These are phyloP conservation scores for Globisporangium megalacanthum DNA, from an alignment of 352 stramenopile genomes.

Conservation along the genomic window DNA sequence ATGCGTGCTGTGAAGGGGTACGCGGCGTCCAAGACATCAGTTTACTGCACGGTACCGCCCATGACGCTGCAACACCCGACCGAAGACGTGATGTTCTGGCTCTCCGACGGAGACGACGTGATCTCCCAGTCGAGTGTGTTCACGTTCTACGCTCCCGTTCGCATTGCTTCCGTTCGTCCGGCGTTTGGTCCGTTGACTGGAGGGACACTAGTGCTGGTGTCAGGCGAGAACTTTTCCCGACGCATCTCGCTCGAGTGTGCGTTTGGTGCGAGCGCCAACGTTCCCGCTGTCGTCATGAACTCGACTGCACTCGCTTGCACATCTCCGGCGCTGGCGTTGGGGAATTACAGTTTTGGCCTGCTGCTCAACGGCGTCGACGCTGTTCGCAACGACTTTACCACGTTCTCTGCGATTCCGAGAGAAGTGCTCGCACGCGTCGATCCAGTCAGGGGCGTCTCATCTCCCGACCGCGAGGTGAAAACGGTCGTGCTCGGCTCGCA, in stretches of 20 bases:
- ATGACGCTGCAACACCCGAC: slow-evolving; percentile 7
- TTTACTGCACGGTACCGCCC: slow-evolving; percentile 21
- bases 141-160: slow-evolving; percentile 15
- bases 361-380: slow-evolving; percentile 17
- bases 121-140: slow-evolving; percentile 20
- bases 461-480: slow-evolving; percentile 9
- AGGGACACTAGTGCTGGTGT: slow-evolving; percentile 22
- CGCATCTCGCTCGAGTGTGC: slow-evolving; percentile 23
- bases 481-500: slow-evolving; percentile 35
- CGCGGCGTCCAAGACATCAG: slow-evolving; percentile 15
- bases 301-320: slow-evolving; percentile 15
- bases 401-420: slow-evolving; percentile 25
- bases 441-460: slow-evolving; percentile 22
- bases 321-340: slow-evolving; percentile 20
- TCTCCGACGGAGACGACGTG: slow-evolving; percentile 22
- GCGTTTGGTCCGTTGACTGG: slow-evolving; percentile 25
- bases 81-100: slow-evolving; percentile 22
- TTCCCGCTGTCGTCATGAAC: slow-evolving; percentile 6
- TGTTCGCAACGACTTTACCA: slow-evolving; percentile 22
- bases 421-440: slow-evolving; percentile 28
- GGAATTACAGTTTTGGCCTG: slow-evolving; percentile 24
- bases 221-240: slow-evolving; percentile 17
- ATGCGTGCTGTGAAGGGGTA: slow-evolving; percentile 10
- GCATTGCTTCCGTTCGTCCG: slow-evolving; percentile 15
- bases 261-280: slow-evolving; percentile 19